Percentiles rank a stretch among this genome's conserved stretches.
These are phyloP conservation scores for Pichia paraexigua DNA, from an alignment of 805 yeast species.

Conservation along the genomic window DNA sequence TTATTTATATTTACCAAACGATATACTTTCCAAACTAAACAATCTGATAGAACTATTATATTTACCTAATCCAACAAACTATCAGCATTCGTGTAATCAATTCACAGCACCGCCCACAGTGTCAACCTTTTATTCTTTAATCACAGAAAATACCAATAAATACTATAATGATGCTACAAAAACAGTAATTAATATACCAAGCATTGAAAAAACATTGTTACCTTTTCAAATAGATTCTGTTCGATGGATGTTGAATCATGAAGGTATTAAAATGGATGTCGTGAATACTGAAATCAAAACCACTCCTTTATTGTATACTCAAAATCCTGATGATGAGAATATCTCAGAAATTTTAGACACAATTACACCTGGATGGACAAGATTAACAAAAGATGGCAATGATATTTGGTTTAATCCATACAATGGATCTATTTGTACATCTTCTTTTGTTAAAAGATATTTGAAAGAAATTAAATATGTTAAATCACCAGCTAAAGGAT, in stretches of 20 bases:
- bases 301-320: slow-evolving; percentile 12
- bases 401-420: slow-evolving; percentile 41
- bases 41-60: slow-evolving; percentile 11
- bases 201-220: slow-evolving; percentile 19
- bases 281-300: slow-evolving; percentile 2
- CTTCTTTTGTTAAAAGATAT: slow-evolving; percentile 24
- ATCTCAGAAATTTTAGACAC: slow-evolving; percentile 31
- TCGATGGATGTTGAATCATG: slow-evolving; percentile 48
- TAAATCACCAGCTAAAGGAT: slow-evolving; percentile 41
- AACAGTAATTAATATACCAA: slow-evolving; percentile 8
- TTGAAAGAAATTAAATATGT: slow-evolving; percentile 2
- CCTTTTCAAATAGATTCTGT: slow-evolving; percentile 48
- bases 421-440: slow-evolving; percentile 39
- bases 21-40: slow-evolving; percentile 15
- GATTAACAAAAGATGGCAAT: slow-evolving; percentile 11
- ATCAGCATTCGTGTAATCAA: slow-evolving; percentile 14
- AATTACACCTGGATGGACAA: slow-evolving; percentile 48
- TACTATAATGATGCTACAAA: slow-evolving; percentile 6
- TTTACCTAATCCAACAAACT: slow-evolving; percentile 15
- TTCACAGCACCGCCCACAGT: slow-evolving; percentile 17
- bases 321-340: slow-evolving; percentile 15
- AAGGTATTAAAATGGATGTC: slow-evolving; percentile 28
- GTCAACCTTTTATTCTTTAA: slow-evolving; percentile 39
- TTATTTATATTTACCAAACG: slow-evolving; percentile 10
- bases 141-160: slow-evolving; percentile 37